These are phyloP conservation scores for Scutellaria minor DNA, from an alignment of 257 asterid genomes.

Conservation along the genomic window DNA sequence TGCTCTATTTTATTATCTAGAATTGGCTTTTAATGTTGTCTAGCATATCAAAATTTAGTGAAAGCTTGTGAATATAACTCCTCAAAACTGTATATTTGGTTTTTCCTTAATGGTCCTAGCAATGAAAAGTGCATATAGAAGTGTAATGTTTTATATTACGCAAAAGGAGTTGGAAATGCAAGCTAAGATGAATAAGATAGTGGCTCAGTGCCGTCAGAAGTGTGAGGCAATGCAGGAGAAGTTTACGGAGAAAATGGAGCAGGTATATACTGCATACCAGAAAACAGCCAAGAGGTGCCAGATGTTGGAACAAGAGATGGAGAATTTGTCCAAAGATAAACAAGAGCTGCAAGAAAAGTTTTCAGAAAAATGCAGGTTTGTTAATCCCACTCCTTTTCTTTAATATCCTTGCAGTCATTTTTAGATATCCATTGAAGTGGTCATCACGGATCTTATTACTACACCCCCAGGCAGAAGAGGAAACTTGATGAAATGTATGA, in stretches of 20 bases:
- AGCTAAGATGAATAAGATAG: slow-evolving; percentile 73
- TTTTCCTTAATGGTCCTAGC: slow-evolving; percentile 56
- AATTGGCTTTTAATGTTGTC: background rate
- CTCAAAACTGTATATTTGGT: slow-evolving; percentile 21
- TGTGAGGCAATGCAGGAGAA: slow-evolving; percentile 89
- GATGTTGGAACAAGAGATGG: slow-evolving; percentile 84
- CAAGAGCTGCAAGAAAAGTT: slow-evolving; percentile 89
- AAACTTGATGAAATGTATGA: slow-evolving; percentile 99
- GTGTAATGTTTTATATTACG: slow-evolving; percentile 82
- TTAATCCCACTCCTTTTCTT: slow-evolving; percentile 19
- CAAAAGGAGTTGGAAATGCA: slow-evolving; percentile 95
- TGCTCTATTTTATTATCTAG: background rate
- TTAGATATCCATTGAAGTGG: background rate
- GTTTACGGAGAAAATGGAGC: slow-evolving; percentile 85
- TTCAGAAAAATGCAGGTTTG: slow-evolving; percentile 91
- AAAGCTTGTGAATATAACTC: slow-evolving; percentile 19
- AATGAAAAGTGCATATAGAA: slow-evolving; percentile 72
- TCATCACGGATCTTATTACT: slow-evolving; percentile 33
- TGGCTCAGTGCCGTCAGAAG: slow-evolving; percentile 85
- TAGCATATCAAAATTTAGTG: slow-evolving; percentile 18
- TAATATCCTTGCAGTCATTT: slow-evolving; percentile 13
- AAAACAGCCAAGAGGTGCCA: slow-evolving; percentile 86
- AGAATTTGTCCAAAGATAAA: slow-evolving; percentile 80
- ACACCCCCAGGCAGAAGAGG: slow-evolving; percentile 81
- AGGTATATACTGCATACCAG: slow-evolving; percentile 84